Evolutionary conservation across 2,329 filamentous ascomycete species (phyloP), one percentile per base, ranked within the genome.

Genomic region (Diplodia corticola): DNA sequence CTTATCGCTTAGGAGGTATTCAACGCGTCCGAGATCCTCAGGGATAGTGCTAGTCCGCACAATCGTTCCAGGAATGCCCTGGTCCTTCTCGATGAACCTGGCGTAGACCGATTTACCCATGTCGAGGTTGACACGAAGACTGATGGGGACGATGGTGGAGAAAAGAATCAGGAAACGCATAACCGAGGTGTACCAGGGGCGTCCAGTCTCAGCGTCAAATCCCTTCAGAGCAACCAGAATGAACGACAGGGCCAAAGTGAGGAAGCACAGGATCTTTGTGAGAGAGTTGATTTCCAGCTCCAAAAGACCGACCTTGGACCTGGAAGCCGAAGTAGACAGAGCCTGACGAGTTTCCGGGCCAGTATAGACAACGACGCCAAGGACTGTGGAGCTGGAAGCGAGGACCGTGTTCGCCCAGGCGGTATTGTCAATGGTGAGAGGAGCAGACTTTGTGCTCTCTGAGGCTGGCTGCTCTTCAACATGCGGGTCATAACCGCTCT

Each of bases 391-490:
- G 75, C 93, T 95, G 1, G 94, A 98, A 1, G 95, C 95, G 68
- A 99, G 90, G 26, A 99, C 91, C 0, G 95, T 99, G 75, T 98
- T 99, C 20, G 94, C 94, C 95, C 96, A 99, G 10, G 96, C 95
- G 7, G 95, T 98, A 74, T 99, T 97, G 78, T 99, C 95, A 69
- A 99, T 97, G 1, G 88, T 92, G 44, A 99, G 82, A 1, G 93
- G 88, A 2, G 89, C 86, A 5, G 90, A 91, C 67, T 86, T 86
- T 40, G 74, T 67, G 22, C 70, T 68, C 51, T 77, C 74, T 2
- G 20, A n/a, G 2, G 37, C 5, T 13, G 65, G 49, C 22, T 75
- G 72, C 7, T 53, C 30, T 17, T 66, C 63, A 22, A 69, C 64
- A 65, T 76, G 77, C 6, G 80, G 72, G 73, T 84, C 73, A 81